Percentiles rank a stretch among this genome's conserved stretches.
These are phyloP conservation scores for Dryadomyces sulphureus DNA, from an alignment of 2,329 filamentous ascomycete genomes.

Conservation along the genomic window DNA sequence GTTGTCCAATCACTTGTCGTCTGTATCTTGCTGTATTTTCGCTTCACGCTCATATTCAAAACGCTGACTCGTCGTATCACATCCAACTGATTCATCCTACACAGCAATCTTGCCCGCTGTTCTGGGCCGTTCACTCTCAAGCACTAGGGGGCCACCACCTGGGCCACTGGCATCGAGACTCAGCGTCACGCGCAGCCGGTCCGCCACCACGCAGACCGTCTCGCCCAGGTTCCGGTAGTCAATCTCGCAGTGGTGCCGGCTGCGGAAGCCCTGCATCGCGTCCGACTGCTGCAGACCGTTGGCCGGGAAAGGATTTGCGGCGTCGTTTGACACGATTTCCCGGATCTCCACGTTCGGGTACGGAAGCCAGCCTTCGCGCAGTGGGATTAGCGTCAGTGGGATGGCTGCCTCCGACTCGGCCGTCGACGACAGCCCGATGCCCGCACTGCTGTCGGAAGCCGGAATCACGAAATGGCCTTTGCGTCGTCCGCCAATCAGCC, in stretches of 20 bases:
- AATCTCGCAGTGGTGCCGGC: conserved; percentile 48
- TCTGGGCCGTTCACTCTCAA: conserved; percentile 40
- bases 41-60: too few relatives aligned
- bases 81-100: too few relatives aligned
- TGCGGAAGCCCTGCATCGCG: conserved; percentile 2
- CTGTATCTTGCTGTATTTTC: too few relatives aligned
- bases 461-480: conserved; percentile 63
- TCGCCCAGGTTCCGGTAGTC: conserved; percentile 69
- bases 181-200: conserved; percentile 58
- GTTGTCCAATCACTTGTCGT: too few relatives aligned
- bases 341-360: conserved; percentile 69
- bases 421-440: conserved; percentile 20
- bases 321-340: conserved; percentile 29
- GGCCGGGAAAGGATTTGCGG: conserved; percentile 1
- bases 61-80: too few relatives aligned
- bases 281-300: not conserved
- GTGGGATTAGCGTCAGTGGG: conserved; percentile 62
- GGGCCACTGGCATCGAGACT: conserved; percentile 54
- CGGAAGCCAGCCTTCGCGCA: conserved; percentile 63
- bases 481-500: conserved; percentile 72
- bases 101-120: conserved; percentile 22
- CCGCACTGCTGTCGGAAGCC: conserved; percentile 10
- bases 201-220: conserved; percentile 58
- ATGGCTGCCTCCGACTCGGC: conserved; percentile 40
- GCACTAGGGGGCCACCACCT: conserved; percentile 48